Evolutionary conservation across 495 filamentous ascomycete species (phyloP), one percentile per base, ranked within the genome.

Genomic region (Acidomyces sp.): DNA sequence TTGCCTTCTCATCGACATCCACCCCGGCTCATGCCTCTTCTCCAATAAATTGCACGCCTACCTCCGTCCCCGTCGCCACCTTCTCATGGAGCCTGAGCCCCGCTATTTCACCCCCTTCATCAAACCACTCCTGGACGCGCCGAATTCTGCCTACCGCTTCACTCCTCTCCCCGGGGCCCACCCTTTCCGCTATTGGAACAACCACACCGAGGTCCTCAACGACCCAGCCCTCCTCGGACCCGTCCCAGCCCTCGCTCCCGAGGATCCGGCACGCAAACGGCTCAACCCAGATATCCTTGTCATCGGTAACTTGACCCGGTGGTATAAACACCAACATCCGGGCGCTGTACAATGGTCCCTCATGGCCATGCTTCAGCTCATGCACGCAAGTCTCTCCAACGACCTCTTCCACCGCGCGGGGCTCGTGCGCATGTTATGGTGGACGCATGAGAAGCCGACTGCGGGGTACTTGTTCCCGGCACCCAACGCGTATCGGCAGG

Each of bases 1-100:
- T 36, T 75, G 85, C 51, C 83, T 86, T 46, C 69, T 96, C 37
- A 63, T 96, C 47, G 88, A 96, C 53, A 62, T 93, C 27, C 80
- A 82, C 62, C 88, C 88, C 1, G 83, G 82, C 18, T 49, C 55
- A 16, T 83, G 84, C 11, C 23, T 88, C 6, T 82, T 74, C 66
- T 94, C 87, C 6, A 62, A 65, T 4, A 82, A 78, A 49, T 52
- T 95, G 4, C 75, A 92, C 52, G 69, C 85, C 1, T 62, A 66
- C 26, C 62, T 96, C 23, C 59, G 80, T 48, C 88, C 88, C 13
- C 73, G 80, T 33, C 74, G 69, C 0, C 88, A 96, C 65, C 59
- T 94, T 22, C 62, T 96, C 35, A 56, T 94, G 43, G 85, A 93
- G 46, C 76, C 76, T 1, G 65, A 75, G 32, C 43, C 61, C 1